Evolutionary conservation across 1,284 basidiomycete genomes (phyloP), one percentile per base, ranked within the genome.

Genomic region (Apiotrichum gracile): DNA sequence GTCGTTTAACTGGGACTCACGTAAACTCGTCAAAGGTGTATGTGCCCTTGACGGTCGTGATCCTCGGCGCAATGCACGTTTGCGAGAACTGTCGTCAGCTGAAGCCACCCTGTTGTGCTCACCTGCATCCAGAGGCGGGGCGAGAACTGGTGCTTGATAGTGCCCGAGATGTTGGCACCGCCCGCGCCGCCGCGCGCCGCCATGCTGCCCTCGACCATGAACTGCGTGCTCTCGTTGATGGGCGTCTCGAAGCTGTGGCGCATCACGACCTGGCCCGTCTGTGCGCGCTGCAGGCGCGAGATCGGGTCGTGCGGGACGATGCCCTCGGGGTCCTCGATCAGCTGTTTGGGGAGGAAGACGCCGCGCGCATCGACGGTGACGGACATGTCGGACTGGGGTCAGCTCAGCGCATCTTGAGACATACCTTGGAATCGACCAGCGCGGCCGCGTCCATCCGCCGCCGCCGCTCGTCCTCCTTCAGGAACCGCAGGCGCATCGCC

Each of bases 121-220:
- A 65, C 68, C 60, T 77, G 73, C 4, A 70, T 56, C 64, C 70
- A 74, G 9, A 78, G 61, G 14, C 67, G 66, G 0, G 77, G 76
- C n/a, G 68, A 73, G 61, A 76, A 78, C 49, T 79, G 77, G 55
- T 78, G 77, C 55, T 70, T 74, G 35, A 80, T 49, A 1, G 78
- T 79, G 4, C 79, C 79, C 4, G 78, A 60, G 4, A 80, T 60
- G 49, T 78, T 79, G 7, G 75, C 78, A 7, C 76, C 78, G 10
- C 78, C 77, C 17, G 66, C 61, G 8, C 75, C 69, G 43, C 66
- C 66, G 24, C 74, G 61, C 8, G 66, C 65, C 22, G 76, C 65
- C 69, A 78, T 77, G 49, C 78, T 76, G 2, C 70, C 73, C 33
- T 65, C 64, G 33, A 67, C 58, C 9, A 69, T 58, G 13, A 75